Percentiles rank a stretch among this genome's conserved stretches.
Conservation (phyloP, 768 basidiomycete species). For the Scleroderma citrinum region DNA sequence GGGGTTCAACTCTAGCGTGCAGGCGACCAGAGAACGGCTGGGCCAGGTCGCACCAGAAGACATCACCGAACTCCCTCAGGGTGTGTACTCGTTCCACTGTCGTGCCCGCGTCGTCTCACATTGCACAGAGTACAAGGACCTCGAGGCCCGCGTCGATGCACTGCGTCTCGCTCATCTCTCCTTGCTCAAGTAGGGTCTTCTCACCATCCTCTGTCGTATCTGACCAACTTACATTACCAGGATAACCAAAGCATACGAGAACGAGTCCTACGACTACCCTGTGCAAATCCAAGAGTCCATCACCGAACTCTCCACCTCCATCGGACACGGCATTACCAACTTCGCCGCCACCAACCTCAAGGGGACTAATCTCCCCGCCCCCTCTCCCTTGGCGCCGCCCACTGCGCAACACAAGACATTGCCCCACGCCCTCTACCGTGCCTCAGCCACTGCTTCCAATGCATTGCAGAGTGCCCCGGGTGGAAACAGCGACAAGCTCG, state of each 20-base stretch:
- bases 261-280: conserved; percentile 87
- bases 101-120: not conserved
- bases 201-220: not conserved
- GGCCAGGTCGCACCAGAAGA: conserved; percentile 91
- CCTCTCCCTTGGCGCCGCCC: conserved; percentile 49
- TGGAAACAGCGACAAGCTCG: conserved; percentile 61
- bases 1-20: conserved; percentile 75
- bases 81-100: conserved; percentile 32
- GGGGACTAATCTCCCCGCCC: conserved; percentile 80
- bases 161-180: conserved; percentile 71
- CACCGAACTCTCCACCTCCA: conserved; percentile 60
- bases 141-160: conserved; percentile 92
- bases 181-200: conserved; percentile 62
- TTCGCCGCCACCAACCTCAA: conserved; percentile 87
- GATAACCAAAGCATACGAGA: conserved; percentile 84
- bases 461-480: conserved; percentile 40
- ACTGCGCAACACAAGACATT: conserved; percentile 86
- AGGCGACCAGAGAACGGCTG: conserved; percentile 81
- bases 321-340: conserved; percentile 70
- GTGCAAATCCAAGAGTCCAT: conserved; percentile 82
- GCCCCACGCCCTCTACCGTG: conserved; percentile 87
- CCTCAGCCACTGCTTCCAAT: conserved; percentile 57
- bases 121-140: conserved; percentile 86
- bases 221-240: conserved; percentile 31
- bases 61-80: conserved; percentile 91